Conservation (phyloP, 1,284 basidiomycete species). For the Rhizoctonia solani region DNA sequence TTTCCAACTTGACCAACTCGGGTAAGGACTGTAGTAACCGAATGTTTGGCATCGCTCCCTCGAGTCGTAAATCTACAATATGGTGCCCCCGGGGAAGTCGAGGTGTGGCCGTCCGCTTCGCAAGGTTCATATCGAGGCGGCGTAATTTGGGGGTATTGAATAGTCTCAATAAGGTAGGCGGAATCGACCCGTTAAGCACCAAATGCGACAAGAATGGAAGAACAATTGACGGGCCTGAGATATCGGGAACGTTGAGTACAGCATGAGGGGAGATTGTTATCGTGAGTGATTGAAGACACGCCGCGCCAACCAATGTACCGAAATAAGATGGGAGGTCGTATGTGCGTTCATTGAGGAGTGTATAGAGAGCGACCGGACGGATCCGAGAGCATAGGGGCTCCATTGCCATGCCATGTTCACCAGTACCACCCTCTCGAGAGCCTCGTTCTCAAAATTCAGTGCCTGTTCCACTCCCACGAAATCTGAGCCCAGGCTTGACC, state of each 20-base stretch:
- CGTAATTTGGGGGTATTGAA: slow-evolving; percentile 23
- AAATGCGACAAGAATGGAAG: slow-evolving; percentile 16
- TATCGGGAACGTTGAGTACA: neutral
- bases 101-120: neutral
- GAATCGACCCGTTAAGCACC: neutral
- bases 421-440: neutral
- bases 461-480: neutral
- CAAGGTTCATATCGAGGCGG: slow-evolving; percentile 11
- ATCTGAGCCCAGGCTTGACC: slow-evolving; percentile 7
- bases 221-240: slow-evolving; percentile 3
- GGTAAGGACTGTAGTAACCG: slow-evolving; percentile 17
- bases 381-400: slow-evolving; percentile 24
- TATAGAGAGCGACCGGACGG: slow-evolving; percentile 2
- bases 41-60: slow-evolving; percentile 9
- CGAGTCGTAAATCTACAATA: slow-evolving; percentile 11
- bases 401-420: slow-evolving; percentile 31
- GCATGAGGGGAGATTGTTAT: neutral
- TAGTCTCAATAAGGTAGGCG: slow-evolving; percentile 2
- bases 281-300: neutral
- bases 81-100: slow-evolving; percentile 12
- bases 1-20: slow-evolving; percentile 13
- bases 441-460: slow-evolving; percentile 1
- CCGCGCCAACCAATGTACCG: slow-evolving; percentile 19
- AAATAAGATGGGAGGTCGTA: slow-evolving; percentile 27
- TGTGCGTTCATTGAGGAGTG: neutral